Evolutionary conservation across 2,329 filamentous ascomycete genomes (phyloP), one percentile per base, ranked within the genome.

Genomic region (Scedosporium minutisporum): DNA sequence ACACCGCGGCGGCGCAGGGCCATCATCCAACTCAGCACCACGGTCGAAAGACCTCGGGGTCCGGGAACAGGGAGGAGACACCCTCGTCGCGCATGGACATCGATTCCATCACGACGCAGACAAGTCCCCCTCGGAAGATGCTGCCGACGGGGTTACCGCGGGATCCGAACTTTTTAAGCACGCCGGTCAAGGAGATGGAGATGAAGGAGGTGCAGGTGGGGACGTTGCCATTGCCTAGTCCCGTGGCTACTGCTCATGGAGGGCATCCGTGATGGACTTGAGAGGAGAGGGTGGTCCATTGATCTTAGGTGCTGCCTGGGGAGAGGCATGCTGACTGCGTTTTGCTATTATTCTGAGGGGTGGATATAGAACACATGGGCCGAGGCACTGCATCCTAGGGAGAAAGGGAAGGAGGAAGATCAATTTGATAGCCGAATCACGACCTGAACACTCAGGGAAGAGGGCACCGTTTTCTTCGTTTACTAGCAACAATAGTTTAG

Each of bases 61-160:
- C 25, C 9, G 38, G 16, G 42, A 29, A 27, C 14, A 41, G 42
- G 10, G 29, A 55, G 46, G 48, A 57, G n/a, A 44, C 60, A 18
- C 18, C 60, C 3, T 23, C 53, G 48, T 57, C 48, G 46, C 38
- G 60, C 12, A 61, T 61, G 60, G 60, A 61, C 18, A 61, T 61
- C 29, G 60, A 61, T 18, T 33, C 60, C 12, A 61, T 61, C 27
- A 78, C 64, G 71, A 80, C 16, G 77, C 80, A 66, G 77, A 79
- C 66, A 80, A 77, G 77, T 74, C 76, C 62, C 68, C 69, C 10
- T 67, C 69, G 63, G 62, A 70, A 4, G 74, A 77, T 4, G 69
- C 69, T 2, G 62, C 67, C 6, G 71, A 76, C 63, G 72, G 73
- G 60, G 6, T 41, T 61, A n/a, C 60, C 60, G 3, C 46, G 60